These are phyloP conservation scores for Botryotinia globosa DNA, from an alignment of 2,329 filamentous ascomycete species.

Conservation along the genomic window DNA sequence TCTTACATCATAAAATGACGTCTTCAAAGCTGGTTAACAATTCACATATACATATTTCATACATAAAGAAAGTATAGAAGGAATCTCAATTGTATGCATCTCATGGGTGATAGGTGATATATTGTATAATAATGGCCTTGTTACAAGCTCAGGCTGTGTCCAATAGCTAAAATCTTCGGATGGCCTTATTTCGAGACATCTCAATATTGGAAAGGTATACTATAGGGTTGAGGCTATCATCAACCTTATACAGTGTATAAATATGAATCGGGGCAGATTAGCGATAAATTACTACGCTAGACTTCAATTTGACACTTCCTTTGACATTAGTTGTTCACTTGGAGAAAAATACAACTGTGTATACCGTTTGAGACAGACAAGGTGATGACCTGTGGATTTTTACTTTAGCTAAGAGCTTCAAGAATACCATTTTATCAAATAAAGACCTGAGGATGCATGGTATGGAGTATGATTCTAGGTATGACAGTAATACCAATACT, in stretches of 20 bases:
- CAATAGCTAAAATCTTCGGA: background rate
- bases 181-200: background rate
- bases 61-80: background rate
- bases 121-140: background rate
- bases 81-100: no score
- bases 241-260: background rate
- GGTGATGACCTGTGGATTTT: background rate
- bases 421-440: background rate
- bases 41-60: background rate
- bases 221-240: background rate
- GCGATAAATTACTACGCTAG: background rate
- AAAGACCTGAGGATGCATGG: background rate
- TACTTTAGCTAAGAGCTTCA: background rate
- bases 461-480: background rate
- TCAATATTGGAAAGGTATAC: background rate
- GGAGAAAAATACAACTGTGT: background rate
- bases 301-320: background rate
- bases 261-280: background rate
- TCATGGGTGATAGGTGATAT: background rate
- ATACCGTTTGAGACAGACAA: background rate
- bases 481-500: background rate
- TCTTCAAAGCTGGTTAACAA: background rate
- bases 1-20: background rate
- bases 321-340: background rate
- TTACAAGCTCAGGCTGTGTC: no score